Conservation (phyloP, 2,329 filamentous ascomycete genomes). For the Bimuria novae-zelandiae region DNA sequence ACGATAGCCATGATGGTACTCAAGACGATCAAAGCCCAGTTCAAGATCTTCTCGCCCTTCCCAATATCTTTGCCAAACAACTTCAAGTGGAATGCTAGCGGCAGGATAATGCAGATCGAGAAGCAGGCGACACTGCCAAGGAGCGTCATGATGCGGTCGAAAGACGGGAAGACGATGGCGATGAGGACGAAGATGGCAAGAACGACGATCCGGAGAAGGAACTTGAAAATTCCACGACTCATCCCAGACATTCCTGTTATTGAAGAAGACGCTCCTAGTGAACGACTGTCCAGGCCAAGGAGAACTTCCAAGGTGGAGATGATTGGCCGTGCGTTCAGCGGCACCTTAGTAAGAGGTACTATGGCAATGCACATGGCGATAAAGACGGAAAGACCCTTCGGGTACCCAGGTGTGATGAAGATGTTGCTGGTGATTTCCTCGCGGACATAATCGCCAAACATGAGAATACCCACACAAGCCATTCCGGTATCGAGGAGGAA, state of each 20-base stretch:
- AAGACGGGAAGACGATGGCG: conserved; percentile 73
- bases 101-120: conserved; percentile 90
- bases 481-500: conserved; percentile 81
- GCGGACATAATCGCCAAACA: conserved; percentile 89
- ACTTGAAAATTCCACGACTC: conserved; percentile 63
- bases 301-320: conserved; percentile 83
- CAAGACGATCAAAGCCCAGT: conserved; percentile 70
- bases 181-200: conserved; percentile 76
- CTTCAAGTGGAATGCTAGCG: conserved; percentile 86
- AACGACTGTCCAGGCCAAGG: conserved; percentile 68
- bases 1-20: conserved; percentile 72
- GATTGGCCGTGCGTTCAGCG: conserved; percentile 85
- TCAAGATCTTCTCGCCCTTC: conserved; percentile 64
- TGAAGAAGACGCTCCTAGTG: conserved; percentile 55
- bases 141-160: conserved; percentile 89
- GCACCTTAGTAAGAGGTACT: conserved; percentile 95
- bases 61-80: conserved; percentile 78
- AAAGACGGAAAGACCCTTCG: conserved; percentile 71
- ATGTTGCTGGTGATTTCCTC: conserved; percentile 94
- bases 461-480: conserved; percentile 82
- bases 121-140: conserved; percentile 91
- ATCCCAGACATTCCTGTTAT: conserved; percentile 60
- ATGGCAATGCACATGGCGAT: conserved; percentile 88
- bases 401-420: conserved; percentile 74
- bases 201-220: conserved; percentile 66